These are phyloP conservation scores for Pisolithus sp. DNA, from an alignment of 768 basidiomycete species.

Conservation along the genomic window DNA sequence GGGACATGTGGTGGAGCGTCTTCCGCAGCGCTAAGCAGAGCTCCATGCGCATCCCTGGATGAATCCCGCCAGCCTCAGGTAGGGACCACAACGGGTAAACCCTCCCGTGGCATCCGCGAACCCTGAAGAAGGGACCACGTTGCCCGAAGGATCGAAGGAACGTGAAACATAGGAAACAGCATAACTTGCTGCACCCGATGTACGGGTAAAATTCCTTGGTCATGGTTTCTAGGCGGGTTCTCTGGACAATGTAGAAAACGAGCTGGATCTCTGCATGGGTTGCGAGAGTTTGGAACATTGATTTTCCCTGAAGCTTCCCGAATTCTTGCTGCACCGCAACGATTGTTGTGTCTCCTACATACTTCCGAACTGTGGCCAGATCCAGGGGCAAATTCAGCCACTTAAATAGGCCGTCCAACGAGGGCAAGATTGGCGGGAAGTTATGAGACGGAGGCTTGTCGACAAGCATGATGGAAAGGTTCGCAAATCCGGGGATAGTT, in stretches of 20 bases:
- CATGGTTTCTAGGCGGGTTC: background rate
- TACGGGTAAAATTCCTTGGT: background rate
- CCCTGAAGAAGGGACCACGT: background rate
- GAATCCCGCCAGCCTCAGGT: background rate
- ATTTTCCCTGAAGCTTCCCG: background rate
- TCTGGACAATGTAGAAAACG: background rate
- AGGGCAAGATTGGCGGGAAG: background rate
- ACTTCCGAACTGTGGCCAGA: background rate
- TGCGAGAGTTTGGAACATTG: background rate
- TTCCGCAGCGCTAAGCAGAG: background rate
- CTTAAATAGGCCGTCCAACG: background rate
- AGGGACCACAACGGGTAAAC: background rate
- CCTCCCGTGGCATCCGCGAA: background rate
- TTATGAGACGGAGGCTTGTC: background rate
- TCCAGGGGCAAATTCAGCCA: background rate
- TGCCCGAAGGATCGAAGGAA: background rate
- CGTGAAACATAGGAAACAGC: background rate
- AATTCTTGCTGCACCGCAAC: background rate
- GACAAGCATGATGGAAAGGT: background rate
- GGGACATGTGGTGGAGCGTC: background rate
- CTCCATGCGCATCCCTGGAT: background rate
- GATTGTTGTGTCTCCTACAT: background rate
- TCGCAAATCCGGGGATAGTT: background rate
- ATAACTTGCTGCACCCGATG: slow-evolving; percentile 1
- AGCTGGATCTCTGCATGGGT: background rate